Conservation (phyloP, 768 basidiomycete genomes). For the Naematelia encephala region DNA sequence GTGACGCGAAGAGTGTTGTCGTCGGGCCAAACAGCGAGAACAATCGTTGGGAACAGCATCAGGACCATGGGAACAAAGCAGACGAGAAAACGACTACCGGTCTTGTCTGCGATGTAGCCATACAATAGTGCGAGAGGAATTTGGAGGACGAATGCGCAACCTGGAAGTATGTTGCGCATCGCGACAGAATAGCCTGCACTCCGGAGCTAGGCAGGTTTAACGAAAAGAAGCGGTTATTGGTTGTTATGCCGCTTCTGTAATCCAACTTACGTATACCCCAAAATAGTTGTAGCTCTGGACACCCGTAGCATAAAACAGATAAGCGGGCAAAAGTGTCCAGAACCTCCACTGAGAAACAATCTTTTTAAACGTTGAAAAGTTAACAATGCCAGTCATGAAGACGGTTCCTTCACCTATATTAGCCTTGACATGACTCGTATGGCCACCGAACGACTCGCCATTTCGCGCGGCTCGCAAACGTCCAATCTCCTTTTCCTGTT, state of each 20-base stretch:
- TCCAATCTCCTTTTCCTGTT: constrained; percentile 22
- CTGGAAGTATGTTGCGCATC: constrained; percentile 19
- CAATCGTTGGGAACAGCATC: neutral
- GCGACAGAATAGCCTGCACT: constrained; percentile 14
- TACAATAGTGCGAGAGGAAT: constrained; percentile 8
- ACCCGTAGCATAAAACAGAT: neutral
- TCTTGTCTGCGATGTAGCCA: constrained; percentile 7
- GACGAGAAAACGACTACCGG: neutral
- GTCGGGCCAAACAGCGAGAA: neutral
- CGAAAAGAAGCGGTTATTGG: no score
- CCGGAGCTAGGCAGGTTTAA: no score
- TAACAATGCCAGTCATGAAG: constrained; percentile 1
- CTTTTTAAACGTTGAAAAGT: constrained; percentile 5
- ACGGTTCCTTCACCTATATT: no score
- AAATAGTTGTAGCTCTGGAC: constrained; percentile 13
- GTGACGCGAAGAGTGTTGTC: neutral
- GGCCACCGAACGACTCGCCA: constrained; percentile 8
- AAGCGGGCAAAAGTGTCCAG: constrained; percentile 1
- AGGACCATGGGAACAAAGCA: neutral
- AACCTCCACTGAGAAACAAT: constrained; percentile 2
- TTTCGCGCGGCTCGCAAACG: constrained; percentile 13
- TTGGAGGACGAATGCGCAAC: constrained; percentile 1
- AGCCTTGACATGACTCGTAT: no score
- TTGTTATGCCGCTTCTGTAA: no score
- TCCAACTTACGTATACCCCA: constrained; percentile 15